A percentile compares a stretch with the other conserved stretches of the same genome.
These are phyloP conservation scores for Tillandsia leiboldiana DNA, from an alignment of 176 grass and related monocot genomes.

Conservation along the genomic window DNA sequence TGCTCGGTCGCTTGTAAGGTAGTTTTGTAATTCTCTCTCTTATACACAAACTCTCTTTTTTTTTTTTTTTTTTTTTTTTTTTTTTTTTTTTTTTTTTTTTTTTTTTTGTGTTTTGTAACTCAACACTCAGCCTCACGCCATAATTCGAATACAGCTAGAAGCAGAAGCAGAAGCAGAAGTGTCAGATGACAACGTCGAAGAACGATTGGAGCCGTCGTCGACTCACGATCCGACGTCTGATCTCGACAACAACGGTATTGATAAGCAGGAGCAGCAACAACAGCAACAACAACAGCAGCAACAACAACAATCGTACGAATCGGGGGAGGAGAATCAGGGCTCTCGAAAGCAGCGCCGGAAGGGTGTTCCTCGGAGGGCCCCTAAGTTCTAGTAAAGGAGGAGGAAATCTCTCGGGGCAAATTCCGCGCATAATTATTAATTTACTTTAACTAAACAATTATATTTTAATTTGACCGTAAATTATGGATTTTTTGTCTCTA, in stretches of 20 bases:
- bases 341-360: not conserved
- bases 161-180: not conserved
- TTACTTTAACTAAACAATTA: too few relatives aligned
- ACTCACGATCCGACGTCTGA: not conserved
- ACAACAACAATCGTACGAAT: not conserved
- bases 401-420: not conserved
- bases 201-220: not conserved
- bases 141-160: not conserved
- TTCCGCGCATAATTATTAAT: not conserved
- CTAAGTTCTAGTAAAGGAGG: not conserved
- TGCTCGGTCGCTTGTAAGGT: constrained; percentile 20
- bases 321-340: not conserved
- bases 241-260: not conserved
- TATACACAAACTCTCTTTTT: not conserved
- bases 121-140: not conserved
- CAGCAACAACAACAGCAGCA: too few relatives aligned
- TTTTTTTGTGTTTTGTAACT: not conserved
- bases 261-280: not conserved
- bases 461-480: too few relatives aligned
- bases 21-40: not conserved
- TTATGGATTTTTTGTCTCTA: too few relatives aligned
- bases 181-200: not conserved
- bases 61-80: too few relatives aligned
- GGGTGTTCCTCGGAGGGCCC: not conserved
- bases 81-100: too few relatives aligned